These are phyloP conservation scores for Halteria grandinella DNA, from an alignment of 73 alveolate genomes.

Conservation along the genomic window DNA sequence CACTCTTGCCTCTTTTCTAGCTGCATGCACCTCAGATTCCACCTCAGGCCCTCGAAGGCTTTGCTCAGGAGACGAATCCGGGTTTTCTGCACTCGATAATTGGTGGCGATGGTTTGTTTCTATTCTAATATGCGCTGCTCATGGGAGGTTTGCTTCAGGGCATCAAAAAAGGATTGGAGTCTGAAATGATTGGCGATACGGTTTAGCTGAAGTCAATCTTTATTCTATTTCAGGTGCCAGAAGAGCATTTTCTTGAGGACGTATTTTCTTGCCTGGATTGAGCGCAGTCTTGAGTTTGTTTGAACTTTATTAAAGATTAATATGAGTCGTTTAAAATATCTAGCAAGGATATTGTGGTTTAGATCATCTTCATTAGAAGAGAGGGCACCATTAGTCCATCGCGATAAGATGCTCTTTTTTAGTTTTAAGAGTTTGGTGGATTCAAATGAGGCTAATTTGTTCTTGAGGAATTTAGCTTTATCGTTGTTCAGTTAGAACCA, in stretches of 20 bases:
- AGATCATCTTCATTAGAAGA: conserved; percentile 23
- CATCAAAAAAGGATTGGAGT: not conserved
- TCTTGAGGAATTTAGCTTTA: not conserved
- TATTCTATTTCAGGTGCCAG: conserved; percentile 34
- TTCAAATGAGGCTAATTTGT: not conserved
- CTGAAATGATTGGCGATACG: conserved; percentile 36
- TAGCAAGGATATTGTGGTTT: not conserved
- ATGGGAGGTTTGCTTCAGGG: not conserved
- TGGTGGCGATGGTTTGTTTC: not conserved
- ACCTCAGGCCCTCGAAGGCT: not conserved
- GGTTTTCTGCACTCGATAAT: not conserved
- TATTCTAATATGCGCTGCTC: not conserved
- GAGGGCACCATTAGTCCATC: conserved; percentile 14
- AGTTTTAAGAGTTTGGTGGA: not conserved
- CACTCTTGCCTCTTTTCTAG: not conserved
- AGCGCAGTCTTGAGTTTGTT: not conserved
- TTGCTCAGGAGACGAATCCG: not conserved
- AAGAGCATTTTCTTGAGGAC: conserved; percentile 2
- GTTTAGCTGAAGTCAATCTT: not conserved
- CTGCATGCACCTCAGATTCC: not conserved
- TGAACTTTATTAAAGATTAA: not conserved
- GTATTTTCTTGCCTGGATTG: not conserved
- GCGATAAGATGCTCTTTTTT: not conserved
- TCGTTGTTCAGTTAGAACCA: too few species aligned
- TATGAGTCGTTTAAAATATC: conserved; percentile 11